These are phyloP conservation scores for Drechslerella coelobrocha DNA, from an alignment of 2,329 filamentous ascomycete species.

Conservation along the genomic window DNA sequence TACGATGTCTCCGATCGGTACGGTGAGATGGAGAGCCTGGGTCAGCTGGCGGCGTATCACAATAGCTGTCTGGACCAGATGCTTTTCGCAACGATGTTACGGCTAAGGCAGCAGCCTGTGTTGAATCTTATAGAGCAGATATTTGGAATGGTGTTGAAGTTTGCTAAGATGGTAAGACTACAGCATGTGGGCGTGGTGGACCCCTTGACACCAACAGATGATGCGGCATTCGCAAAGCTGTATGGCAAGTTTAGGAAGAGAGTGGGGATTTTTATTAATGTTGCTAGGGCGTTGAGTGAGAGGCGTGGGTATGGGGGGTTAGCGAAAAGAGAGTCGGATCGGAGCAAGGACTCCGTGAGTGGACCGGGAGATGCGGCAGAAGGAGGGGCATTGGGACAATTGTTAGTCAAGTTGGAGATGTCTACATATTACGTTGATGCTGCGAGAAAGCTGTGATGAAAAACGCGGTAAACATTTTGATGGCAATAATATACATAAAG, in stretches of 20 bases:
- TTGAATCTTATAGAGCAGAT: constrained; percentile 77
- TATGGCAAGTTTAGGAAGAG: constrained; percentile 74
- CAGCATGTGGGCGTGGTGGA: constrained; percentile 34
- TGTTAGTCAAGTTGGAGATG: constrained; percentile 75
- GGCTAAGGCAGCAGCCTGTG: constrained; percentile 76
- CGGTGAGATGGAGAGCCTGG: constrained; percentile 65
- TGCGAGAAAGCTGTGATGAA: constrained; percentile 35
- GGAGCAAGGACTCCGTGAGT: constrained; percentile 57
- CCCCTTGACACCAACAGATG: constrained; percentile 52
- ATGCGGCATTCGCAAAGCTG: constrained; percentile 62
- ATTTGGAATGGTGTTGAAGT: constrained; percentile 74
- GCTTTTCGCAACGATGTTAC: constrained; percentile 73
- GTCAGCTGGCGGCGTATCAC: constrained; percentile 65
- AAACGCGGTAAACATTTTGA: too few species aligned
- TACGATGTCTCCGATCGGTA: constrained; percentile 48
- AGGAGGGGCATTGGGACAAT: constrained; percentile 70
- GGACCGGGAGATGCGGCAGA: constrained; percentile 57
- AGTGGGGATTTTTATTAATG: constrained; percentile 74
- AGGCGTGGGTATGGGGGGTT: constrained; percentile 64
- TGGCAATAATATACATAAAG: too few species aligned
- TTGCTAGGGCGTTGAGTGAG: constrained; percentile 72
- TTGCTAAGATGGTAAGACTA: constrained; percentile 62
- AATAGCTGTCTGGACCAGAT: constrained; percentile 77
- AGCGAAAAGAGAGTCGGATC: constrained; percentile 56
- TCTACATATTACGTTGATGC: constrained; percentile 52